These are phyloP conservation scores for Penicillium hordei DNA, from an alignment of 2,329 filamentous ascomycete genomes.

Conservation along the genomic window DNA sequence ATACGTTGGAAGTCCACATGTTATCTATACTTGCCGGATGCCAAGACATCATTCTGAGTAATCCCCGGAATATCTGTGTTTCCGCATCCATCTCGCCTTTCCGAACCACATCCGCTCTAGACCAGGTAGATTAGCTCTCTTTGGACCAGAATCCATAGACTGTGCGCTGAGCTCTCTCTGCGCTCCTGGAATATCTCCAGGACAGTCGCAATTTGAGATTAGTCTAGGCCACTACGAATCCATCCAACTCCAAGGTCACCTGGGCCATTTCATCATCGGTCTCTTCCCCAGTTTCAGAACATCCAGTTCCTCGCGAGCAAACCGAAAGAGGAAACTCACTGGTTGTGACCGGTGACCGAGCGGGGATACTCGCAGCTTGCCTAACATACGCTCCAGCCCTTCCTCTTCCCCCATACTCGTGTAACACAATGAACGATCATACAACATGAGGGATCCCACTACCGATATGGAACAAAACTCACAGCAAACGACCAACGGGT, in stretches of 20 bases:
- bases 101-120: conserved; percentile 11
- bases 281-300: conserved; percentile 1
- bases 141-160: conserved; percentile 8
- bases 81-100: conserved; percentile 9
- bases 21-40: neutral
- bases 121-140: conserved; percentile 8
- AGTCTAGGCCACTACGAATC: neutral
- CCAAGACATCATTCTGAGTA: conserved; percentile 9
- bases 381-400: conserved; percentile 9
- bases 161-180: conserved; percentile 9
- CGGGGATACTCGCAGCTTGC: neutral
- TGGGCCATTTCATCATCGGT: conserved; percentile 1
- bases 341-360: neutral
- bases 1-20: neutral
- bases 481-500: conserved; percentile 30
- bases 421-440: conserved; percentile 34
- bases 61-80: conserved; percentile 8
- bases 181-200: conserved; percentile 10
- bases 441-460: conserved; percentile 40
- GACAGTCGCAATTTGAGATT: conserved; percentile 1
- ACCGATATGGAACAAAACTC: conserved; percentile 37
- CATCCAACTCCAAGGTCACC: neutral
- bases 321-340: neutral
- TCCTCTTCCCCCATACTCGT: conserved; percentile 10
- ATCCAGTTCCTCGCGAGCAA: neutral